Percentiles rank a stretch among this genome's conserved stretches.
phyloP scores from a whole-genome alignment of 1,284 basidiomycete genomes.

The Mrakiaceae sp. region DNA sequence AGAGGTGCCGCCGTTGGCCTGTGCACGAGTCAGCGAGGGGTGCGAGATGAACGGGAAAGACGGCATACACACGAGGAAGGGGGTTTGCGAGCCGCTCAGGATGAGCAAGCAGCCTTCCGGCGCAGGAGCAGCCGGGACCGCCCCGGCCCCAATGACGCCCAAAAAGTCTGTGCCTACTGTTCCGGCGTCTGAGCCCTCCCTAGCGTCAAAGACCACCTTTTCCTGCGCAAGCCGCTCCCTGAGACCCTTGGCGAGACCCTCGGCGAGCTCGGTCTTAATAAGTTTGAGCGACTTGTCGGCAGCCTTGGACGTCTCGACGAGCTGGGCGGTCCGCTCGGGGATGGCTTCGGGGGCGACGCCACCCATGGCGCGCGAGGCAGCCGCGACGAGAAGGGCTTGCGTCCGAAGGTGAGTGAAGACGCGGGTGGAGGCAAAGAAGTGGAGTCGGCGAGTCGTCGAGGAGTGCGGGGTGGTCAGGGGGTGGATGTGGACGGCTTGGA shows the following conservation, averaged over 20 bases:
- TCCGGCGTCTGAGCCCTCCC: not conserved
- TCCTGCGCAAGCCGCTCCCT: constrained; percentile 41
- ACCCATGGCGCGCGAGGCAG: constrained; percentile 49
- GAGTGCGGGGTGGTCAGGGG: constrained; percentile 11
- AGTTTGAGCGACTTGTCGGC: constrained; percentile 52
- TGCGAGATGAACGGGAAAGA: not conserved
- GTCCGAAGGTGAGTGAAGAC: constrained; percentile 46
- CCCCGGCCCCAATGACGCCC: not conserved
- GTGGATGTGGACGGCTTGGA: constrained; percentile 50
- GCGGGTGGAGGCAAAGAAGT: constrained; percentile 68
- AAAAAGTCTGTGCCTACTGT: constrained; percentile 14
- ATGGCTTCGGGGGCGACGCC: constrained; percentile 49
- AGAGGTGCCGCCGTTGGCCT: not conserved
- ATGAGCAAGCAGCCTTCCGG: constrained; percentile 17
- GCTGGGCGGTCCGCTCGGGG: constrained; percentile 54
- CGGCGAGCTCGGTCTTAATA: constrained; percentile 55
- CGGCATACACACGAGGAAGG: not conserved
- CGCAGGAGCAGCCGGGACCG: not conserved
- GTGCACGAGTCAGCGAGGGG: too few species aligned
- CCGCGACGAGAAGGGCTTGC: constrained; percentile 45
- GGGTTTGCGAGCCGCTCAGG: not conserved
- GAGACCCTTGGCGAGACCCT: constrained; percentile 45
- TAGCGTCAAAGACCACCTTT: constrained; percentile 60
- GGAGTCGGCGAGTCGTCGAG: constrained; percentile 42
- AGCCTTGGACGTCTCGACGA: constrained; percentile 54